These are phyloP conservation scores for Linum usitatissimum DNA, from an alignment of 345 rosid genomes.

Conservation along the genomic window DNA sequence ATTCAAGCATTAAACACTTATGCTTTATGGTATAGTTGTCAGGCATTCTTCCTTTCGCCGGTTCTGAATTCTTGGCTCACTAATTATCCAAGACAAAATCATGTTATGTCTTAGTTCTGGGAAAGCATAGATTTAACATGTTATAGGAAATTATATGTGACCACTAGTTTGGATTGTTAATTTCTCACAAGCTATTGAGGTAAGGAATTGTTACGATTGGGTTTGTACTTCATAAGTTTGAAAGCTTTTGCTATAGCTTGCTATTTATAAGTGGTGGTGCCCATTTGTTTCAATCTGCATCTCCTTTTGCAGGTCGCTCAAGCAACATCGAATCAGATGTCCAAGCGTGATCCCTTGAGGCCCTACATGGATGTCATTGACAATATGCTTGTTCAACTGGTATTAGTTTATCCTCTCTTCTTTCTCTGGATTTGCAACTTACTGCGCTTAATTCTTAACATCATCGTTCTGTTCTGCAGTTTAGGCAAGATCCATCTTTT, in stretches of 20 bases:
- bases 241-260: background rate
- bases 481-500: slow-evolving; percentile 84
- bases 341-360: slow-evolving; percentile 95
- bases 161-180: background rate
- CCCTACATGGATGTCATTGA: slow-evolving; percentile 96
- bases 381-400: slow-evolving; percentile 78
- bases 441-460: slow-evolving; percentile 9
- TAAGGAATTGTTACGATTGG: background rate
- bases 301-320: slow-evolving; percentile 78
- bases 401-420: slow-evolving; percentile 20
- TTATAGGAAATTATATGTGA: no score
- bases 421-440: background rate
- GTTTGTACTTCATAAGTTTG: background rate
- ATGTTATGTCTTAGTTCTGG: background rate
- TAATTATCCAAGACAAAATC: background rate
- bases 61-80: background rate
- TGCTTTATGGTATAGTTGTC: background rate
- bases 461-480: slow-evolving; percentile 36
- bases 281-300: background rate
- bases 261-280: background rate
- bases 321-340: slow-evolving; percentile 98
- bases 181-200: background rate
- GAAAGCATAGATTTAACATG: background rate
- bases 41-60: background rate
- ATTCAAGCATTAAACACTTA: background rate